phyloP scores from a whole-genome alignment of 225 moss, liverwort and hornwort genomes.

The Asterella californica region DNA sequence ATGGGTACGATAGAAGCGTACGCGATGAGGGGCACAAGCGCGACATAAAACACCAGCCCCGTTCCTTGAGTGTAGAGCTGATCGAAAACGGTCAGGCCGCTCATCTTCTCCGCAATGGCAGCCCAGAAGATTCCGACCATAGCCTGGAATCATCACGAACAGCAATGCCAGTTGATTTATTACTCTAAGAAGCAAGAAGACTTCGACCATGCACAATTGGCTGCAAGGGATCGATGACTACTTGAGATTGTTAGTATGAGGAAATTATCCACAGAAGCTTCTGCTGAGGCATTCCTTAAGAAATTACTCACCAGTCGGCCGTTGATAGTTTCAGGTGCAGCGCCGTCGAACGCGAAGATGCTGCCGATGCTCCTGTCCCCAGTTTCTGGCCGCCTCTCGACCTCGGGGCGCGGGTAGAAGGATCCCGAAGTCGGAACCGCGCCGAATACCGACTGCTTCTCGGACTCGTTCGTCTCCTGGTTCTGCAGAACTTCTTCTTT shows the following conservation, averaged over 20 bases:
- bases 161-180: not conserved
- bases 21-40: not conserved
- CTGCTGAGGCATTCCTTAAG: too few species aligned
- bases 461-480: conserved; percentile 1
- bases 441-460: conserved; percentile 19
- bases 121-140: conserved; percentile 29
- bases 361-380: not conserved
- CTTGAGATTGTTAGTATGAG: not conserved
- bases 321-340: conserved; percentile 22
- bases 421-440: conserved; percentile 21
- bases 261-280: not conserved
- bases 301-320: conserved; percentile 1
- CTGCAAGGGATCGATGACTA: too few species aligned
- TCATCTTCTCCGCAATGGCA: not conserved
- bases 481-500: not conserved
- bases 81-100: conserved; percentile 26
- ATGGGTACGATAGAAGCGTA: conserved; percentile 4
- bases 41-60: conserved; percentile 15
- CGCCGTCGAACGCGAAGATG: conserved; percentile 17
- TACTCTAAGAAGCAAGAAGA: not conserved
- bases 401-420: conserved; percentile 18
- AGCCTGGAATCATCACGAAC: conserved; percentile 6
- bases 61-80: conserved; percentile 34
- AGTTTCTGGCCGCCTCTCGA: conserved; percentile 21
- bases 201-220: not conserved